These are phyloP conservation scores for Tylopilus intermedius DNA, from an alignment of 768 basidiomycete species.

Conservation along the genomic window DNA sequence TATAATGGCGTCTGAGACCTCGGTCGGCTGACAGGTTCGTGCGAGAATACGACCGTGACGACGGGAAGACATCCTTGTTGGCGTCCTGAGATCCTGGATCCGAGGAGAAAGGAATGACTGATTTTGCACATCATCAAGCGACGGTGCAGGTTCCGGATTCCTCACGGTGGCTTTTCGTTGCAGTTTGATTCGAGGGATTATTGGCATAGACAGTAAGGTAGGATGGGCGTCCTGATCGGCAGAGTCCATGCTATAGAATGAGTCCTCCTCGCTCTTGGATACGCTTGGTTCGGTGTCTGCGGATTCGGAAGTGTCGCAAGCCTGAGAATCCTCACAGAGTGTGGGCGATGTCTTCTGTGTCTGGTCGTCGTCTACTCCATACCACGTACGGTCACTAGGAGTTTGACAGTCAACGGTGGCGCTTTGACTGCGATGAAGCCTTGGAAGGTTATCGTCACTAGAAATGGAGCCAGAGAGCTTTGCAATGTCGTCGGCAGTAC, in stretches of 20 bases:
- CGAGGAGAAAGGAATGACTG: constrained; percentile 19
- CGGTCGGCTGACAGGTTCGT: background rate
- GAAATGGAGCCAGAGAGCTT: background rate
- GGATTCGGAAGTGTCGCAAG: background rate
- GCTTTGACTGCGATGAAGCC: constrained; percentile 1
- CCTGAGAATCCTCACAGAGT: background rate
- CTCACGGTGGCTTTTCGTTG: constrained; percentile 25
- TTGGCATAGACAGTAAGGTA: constrained; percentile 24
- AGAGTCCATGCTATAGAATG: constrained; percentile 24
- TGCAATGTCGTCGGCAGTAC: constrained; percentile 9
- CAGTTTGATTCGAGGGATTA: constrained; percentile 26
- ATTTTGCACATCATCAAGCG: background rate
- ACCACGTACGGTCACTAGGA: background rate
- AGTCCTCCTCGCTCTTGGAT: constrained; percentile 12
- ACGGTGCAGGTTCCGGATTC: constrained; percentile 1
- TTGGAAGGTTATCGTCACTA: background rate
- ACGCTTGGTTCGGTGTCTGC: background rate
- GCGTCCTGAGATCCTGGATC: constrained; percentile 11
- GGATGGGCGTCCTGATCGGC: constrained; percentile 22
- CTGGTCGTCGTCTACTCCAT: background rate
- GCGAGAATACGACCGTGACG: constrained; percentile 9
- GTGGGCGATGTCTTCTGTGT: background rate
- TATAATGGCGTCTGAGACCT: background rate
- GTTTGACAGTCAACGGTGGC: background rate
- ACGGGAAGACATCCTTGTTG: constrained; percentile 15